Conservation (phyloP, 2,329 filamentous ascomycete genomes). For the Ascochyta clinopodiicola region DNA sequence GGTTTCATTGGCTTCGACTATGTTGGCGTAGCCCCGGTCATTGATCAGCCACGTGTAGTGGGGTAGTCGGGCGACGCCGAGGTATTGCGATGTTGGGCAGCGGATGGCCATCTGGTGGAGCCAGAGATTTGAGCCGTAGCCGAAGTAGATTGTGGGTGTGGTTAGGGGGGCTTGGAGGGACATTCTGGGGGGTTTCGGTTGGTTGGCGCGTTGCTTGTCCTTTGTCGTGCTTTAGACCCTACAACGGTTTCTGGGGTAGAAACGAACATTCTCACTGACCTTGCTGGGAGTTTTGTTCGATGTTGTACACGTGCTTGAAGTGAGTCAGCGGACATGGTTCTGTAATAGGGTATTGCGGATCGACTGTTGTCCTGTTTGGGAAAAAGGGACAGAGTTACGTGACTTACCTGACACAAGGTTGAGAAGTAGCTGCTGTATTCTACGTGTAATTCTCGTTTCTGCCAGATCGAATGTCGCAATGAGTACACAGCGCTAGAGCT, state of each 20-base stretch:
- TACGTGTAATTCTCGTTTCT: too few species aligned
- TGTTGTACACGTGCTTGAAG: neutral
- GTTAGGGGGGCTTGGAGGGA: constrained; percentile 10
- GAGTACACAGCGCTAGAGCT: too few species aligned
- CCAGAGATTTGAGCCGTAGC: constrained; percentile 74
- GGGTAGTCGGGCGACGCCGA: constrained; percentile 64
- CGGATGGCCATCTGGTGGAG: constrained; percentile 68
- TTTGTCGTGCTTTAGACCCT: neutral
- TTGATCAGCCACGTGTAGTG: constrained; percentile 72
- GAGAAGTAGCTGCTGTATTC: too few species aligned
- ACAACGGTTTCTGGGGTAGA: too few species aligned
- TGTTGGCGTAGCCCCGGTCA: constrained; percentile 70
- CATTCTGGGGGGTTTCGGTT: constrained; percentile 12
- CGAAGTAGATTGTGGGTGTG: constrained; percentile 64
- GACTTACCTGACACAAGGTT: too few species aligned
- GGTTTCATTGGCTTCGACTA: constrained; percentile 51
- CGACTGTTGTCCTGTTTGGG: too few species aligned
- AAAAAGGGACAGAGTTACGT: too few species aligned
- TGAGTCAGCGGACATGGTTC: neutral
- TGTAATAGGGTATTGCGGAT: neutral
- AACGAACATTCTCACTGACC: too few species aligned
- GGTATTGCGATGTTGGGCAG: constrained; percentile 62
- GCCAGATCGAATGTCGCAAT: too few species aligned
- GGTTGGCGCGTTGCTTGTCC: neutral
- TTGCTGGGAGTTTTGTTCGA: neutral